phyloP scores from a whole-genome alignment of 148 eudicot genomes.

The Euryodendron excelsum region DNA sequence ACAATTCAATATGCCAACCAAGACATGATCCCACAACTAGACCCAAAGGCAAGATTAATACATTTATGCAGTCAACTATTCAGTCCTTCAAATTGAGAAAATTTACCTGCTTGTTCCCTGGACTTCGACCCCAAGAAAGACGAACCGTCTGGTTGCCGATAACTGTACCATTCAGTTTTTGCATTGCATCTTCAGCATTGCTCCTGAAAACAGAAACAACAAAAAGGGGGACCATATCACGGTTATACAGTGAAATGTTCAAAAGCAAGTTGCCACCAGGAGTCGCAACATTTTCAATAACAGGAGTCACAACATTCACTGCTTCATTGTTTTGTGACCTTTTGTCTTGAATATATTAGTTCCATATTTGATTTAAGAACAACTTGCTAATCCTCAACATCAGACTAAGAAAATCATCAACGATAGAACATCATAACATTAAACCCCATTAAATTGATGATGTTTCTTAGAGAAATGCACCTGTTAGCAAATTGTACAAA shows the following conservation, averaged over 20 bases:
- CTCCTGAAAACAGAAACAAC: slow-evolving; percentile 23
- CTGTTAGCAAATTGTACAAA: slow-evolving; percentile 63
- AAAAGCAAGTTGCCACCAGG: neutral
- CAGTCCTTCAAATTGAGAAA: neutral
- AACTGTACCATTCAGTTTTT: slow-evolving; percentile 35
- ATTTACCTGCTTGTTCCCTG: slow-evolving; percentile 46
- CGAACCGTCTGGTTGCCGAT: slow-evolving; percentile 54
- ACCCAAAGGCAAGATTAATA: neutral
- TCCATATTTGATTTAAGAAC: neutral
- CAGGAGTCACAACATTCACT: neutral
- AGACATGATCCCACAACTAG: neutral
- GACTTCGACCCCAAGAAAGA: slow-evolving; percentile 53
- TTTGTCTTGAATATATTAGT: neutral
- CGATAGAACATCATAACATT: neutral
- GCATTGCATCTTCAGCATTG: slow-evolving; percentile 48
- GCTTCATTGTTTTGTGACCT: neutral
- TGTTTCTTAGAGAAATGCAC: slow-evolving; percentile 20
- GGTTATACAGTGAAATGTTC: neutral
- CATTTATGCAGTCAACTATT: neutral
- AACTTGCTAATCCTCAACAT: neutral
- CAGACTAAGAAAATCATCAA: neutral
- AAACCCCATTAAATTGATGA: neutral
- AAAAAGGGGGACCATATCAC: neutral
- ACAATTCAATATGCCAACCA: neutral
- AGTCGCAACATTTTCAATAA: neutral